These are phyloP conservation scores for Malus orientalis DNA, from an alignment of 306 rosid genomes.

Conservation along the genomic window DNA sequence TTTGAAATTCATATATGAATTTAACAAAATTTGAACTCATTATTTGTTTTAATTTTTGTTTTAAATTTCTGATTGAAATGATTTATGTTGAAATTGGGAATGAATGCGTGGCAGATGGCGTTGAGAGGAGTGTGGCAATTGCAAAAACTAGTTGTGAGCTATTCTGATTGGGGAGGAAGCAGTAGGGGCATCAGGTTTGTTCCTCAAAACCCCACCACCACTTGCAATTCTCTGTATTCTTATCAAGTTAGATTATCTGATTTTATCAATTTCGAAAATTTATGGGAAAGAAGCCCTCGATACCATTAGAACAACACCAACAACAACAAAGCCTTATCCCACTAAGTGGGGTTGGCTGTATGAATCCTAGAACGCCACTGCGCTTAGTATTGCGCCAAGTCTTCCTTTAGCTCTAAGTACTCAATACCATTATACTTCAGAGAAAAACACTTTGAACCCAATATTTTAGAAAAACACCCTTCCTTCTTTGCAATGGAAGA, in stretches of 20 bases:
- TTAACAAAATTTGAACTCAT: neutral
- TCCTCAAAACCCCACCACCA: neutral
- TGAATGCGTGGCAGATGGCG: conserved; percentile 46
- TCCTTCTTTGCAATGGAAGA: too few species aligned
- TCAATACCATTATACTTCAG: too few species aligned
- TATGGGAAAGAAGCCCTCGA: neutral
- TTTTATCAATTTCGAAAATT: neutral
- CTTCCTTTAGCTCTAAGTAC: too few species aligned
- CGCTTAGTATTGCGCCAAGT: too few species aligned
- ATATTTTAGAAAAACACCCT: too few species aligned
- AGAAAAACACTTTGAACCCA: too few species aligned
- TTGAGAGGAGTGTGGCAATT: conserved; percentile 88
- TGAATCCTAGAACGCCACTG: too few species aligned
- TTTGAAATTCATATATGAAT: neutral
- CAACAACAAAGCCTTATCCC: too few species aligned
- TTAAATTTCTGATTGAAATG: neutral
- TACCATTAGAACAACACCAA: too few species aligned
- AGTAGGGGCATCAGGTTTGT: conserved; percentile 78
- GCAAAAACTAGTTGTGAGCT: conserved; percentile 69
- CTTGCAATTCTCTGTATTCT: too few species aligned
- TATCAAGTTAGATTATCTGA: neutral
- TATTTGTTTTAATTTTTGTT: neutral
- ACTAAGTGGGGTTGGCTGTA: too few species aligned
- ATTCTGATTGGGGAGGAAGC: conserved; percentile 85
- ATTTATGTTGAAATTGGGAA: neutral